These are phyloP conservation scores for Marasmius fiardii DNA, from an alignment of 1,284 basidiomycete genomes.

Conservation along the genomic window DNA sequence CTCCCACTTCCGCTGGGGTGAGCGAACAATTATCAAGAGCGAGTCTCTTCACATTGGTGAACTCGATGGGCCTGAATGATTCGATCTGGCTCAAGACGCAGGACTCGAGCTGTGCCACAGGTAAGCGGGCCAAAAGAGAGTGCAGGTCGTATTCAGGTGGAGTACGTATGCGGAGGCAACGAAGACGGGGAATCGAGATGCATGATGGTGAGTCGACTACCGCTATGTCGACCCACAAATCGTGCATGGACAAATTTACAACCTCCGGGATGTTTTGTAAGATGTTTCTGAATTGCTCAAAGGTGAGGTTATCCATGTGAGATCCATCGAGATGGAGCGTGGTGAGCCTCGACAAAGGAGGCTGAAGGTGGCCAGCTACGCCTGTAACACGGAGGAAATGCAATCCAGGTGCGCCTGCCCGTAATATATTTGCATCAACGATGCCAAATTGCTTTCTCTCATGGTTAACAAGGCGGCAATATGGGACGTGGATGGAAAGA, in stretches of 20 bases:
- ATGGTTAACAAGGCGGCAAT: conserved; percentile 18
- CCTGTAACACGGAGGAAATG: conserved; percentile 37
- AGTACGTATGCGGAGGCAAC: conserved; percentile 34
- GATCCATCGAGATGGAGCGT: conserved; percentile 40
- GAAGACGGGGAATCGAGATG: conserved; percentile 23
- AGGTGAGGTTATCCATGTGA: conserved; percentile 29
- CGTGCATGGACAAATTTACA: conserved; percentile 36
- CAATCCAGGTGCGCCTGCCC: conserved; percentile 27
- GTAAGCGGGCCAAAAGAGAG: conserved; percentile 28
- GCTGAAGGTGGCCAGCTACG: conserved; percentile 33
- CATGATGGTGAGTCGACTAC: conserved; percentile 23
- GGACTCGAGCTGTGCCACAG: conserved; percentile 30
- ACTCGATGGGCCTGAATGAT: conserved; percentile 26
- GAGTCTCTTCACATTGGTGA: conserved; percentile 29
- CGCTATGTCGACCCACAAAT: conserved; percentile 27
- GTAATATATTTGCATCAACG: conserved; percentile 28
- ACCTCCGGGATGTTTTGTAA: conserved; percentile 29
- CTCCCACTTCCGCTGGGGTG: conserved; percentile 23
- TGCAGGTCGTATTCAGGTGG: conserved; percentile 24
- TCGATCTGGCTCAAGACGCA: conserved; percentile 30
- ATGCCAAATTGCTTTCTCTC: conserved; percentile 25
- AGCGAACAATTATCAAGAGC: conserved; percentile 29
- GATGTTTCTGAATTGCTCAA: conserved; percentile 29
- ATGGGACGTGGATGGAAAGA: conserved; percentile 32
- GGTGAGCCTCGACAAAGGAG: conserved; percentile 29